phyloP scores from a whole-genome alignment of 805 yeast species.

The Kuraishia floccosa region DNA sequence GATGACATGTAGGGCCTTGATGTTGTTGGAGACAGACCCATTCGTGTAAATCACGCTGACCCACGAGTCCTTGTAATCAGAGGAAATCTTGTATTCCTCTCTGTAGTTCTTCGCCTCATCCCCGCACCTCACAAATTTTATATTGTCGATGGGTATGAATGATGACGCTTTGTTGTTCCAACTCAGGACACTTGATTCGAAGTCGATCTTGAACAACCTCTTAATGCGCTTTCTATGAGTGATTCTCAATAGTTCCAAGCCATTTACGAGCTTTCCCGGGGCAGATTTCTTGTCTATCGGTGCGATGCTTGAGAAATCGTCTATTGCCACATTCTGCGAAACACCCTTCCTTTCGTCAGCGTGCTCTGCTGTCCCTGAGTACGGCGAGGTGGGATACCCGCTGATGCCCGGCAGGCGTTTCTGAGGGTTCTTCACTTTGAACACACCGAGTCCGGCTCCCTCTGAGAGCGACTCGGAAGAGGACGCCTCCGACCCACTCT shows the following conservation, averaged over 20 bases:
- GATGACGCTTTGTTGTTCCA: conserved; percentile 46
- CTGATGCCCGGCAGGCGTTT: no score
- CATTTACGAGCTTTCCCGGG: conserved; percentile 40
- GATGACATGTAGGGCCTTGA: conserved; percentile 72
- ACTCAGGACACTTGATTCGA: conserved; percentile 37
- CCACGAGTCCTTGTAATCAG: conserved; percentile 63
- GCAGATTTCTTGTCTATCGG: conserved; percentile 18
- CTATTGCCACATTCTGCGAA: no score
- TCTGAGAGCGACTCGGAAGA: no score
- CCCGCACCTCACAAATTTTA: conserved; percentile 49
- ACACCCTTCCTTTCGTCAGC: no score
- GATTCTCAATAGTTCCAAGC: conserved; percentile 53
- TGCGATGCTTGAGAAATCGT: not conserved
- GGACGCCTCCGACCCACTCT: no score
- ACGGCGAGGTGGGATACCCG: no score
- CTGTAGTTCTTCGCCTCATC: conserved; percentile 74
- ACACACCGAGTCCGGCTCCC: no score
- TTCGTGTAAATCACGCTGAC: conserved; percentile 65
- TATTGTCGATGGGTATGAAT: conserved; percentile 44
- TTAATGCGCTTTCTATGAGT: conserved; percentile 61
- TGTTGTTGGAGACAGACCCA: conserved; percentile 42
- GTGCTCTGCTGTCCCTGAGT: no score
- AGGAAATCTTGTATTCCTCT: conserved; percentile 69
- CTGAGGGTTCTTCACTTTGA: no score
- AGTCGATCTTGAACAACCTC: conserved; percentile 43